Evolutionary conservation across 2,329 filamentous ascomycete genomes (phyloP), one percentile per base, ranked within the genome.

Genomic region (Acrocalymma vagum): DNA sequence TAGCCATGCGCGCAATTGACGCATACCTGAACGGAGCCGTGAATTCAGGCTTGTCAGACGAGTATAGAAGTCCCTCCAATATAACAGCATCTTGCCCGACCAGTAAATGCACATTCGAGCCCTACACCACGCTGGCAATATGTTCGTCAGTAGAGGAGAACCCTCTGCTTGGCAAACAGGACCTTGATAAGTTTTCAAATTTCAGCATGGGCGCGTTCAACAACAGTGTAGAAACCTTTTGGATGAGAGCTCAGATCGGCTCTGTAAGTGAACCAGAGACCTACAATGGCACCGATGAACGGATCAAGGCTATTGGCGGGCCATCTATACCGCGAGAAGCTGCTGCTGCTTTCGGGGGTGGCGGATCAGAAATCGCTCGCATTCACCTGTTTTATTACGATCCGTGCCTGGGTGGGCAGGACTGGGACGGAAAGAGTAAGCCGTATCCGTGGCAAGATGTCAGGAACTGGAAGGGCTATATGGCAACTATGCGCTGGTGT

Each of bases 51-150:
- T 15, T 37, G 6, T 29, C 38, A 4, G 23, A 28, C n/a, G 20
- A n/a, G n/a, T n/a, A 27, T 9, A 38, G 13, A n/a, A 31, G 15
- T 20, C 21, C 22, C 4, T 32, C 32, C 4, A 27, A 38, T n/a
- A 9, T 43, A 8, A 16, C 20, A 8, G 33, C 21, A 17, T 18
- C 3, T 3, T 43, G 40, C 17, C n/a, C 11, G 3, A 26, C 40
- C 4, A 26, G 33, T 2, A 6, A 24, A 17, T 38, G 40, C 15
- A 38, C 24, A 5, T 37, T 32, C 33, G 26, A 32, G 3, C 20
- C 13, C 6, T 43, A 43, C 18, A 32, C 16, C 7, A 43, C 40
- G 4, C 23, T 43, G 11, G 40, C 25, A 6, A 18, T 43, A 4
- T 38, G 28, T n/a, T 25, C 26, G 8, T 17, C 22, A 3, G 21